Conservation (phyloP, 768 basidiomycete species). For the Astraeus odoratus region DNA sequence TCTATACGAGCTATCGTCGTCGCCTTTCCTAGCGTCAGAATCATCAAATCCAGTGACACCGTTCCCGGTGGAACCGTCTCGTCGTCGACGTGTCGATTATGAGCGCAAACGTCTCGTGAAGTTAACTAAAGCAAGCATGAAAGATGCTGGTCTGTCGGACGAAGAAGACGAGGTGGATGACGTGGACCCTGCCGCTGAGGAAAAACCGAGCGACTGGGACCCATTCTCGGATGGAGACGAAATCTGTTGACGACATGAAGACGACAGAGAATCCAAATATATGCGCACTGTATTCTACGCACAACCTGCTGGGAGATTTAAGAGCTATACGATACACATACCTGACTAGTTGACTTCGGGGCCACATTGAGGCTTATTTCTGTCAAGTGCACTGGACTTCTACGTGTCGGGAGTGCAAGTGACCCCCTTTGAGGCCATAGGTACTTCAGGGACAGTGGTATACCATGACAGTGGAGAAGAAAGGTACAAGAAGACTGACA, state of each 20-base stretch:
- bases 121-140: slow-evolving; percentile 24
- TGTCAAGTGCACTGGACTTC: no score
- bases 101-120: slow-evolving; percentile 22
- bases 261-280: neutral
- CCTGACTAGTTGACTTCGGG: neutral
- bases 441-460: no score
- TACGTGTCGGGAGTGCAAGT: no score
- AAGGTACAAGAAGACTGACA: no score
- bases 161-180: slow-evolving; percentile 14
- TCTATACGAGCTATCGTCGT: slow-evolving; percentile 18
- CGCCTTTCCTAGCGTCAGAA: slow-evolving; percentile 15
- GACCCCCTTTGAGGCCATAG: no score
- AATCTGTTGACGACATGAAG: slow-evolving; percentile 5
- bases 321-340: neutral
- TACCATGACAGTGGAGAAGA: no score
- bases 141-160: slow-evolving; percentile 17
- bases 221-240: slow-evolving; percentile 24
- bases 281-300: neutral
- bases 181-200: slow-evolving; percentile 18
- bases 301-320: no score
- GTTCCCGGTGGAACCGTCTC: slow-evolving; percentile 20
- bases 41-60: slow-evolving; percentile 25
- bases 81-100: slow-evolving; percentile 25
- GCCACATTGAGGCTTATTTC: no score
- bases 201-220: slow-evolving; percentile 27